A percentile compares a stretch with the other conserved stretches of the same genome.
phyloP scores from a whole-genome alignment of 1,139 yeast genomes.

The Kodamaea plutei region DNA sequence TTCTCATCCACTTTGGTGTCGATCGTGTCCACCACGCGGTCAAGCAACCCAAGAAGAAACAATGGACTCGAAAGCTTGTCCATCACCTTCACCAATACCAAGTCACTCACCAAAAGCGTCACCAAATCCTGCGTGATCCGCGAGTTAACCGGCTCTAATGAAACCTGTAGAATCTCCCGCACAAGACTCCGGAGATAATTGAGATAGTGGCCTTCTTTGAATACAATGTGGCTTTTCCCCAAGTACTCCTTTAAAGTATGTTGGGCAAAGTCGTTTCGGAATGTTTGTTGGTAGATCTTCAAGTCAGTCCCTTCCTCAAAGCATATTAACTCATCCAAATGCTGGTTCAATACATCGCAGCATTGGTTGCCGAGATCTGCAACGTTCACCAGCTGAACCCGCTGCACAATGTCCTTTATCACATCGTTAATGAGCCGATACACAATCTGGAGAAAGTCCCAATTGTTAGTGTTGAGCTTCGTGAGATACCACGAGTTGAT shows the following conservation, averaged over 20 bases:
- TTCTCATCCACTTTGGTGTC: conserved; percentile 4
- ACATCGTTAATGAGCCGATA: conserved; percentile 30
- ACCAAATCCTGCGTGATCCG: conserved; percentile 28
- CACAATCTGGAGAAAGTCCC: conserved; percentile 30
- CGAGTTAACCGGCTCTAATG: conserved; percentile 25
- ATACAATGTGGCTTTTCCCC: conserved; percentile 14
- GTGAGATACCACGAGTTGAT: conserved; percentile 39
- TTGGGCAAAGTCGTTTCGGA: conserved; percentile 1
- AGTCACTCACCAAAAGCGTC: conserved; percentile 29
- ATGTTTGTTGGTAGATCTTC: conserved; percentile 1
- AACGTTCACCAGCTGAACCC: conserved; percentile 13
- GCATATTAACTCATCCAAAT: conserved; percentile 20
- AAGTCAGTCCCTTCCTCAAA: conserved; percentile 5
- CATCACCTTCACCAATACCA: conserved; percentile 29
- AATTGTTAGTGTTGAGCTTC: conserved; percentile 38
- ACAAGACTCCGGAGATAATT: conserved; percentile 23
- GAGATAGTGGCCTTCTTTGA: conserved; percentile 5
- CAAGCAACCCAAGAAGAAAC: conserved; percentile 21
- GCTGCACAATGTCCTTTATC: conserved; percentile 21
- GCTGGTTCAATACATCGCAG: conserved; percentile 24
- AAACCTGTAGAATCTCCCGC: conserved; percentile 18
- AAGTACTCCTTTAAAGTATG: conserved; percentile 10
- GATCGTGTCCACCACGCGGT: conserved; percentile 5
- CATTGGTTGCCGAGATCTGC: conserved; percentile 23
- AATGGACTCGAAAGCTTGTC: conserved; percentile 28